phyloP scores from a whole-genome alignment of 1,284 basidiomycete species.

The Erythrobasidium hasegawianum region DNA sequence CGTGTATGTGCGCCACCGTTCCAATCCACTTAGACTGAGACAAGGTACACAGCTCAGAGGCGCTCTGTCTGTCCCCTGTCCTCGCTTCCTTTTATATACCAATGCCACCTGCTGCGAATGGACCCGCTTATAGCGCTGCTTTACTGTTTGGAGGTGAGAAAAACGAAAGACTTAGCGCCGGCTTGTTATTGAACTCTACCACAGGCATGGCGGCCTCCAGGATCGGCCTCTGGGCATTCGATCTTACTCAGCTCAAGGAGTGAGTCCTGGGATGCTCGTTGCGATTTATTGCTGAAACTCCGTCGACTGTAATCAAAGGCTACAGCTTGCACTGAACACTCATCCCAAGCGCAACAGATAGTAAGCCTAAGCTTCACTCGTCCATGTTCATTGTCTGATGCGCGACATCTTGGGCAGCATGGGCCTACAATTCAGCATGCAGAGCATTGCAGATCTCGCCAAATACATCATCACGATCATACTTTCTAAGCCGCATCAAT shows the following conservation, averaged over 20 bases:
- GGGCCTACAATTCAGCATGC: constrained; percentile 49
- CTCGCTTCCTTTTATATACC: constrained; percentile 25
- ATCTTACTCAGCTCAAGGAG: constrained; percentile 51
- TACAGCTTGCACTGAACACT: constrained; percentile 49
- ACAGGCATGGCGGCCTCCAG: constrained; percentile 46
- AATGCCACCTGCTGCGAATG: constrained; percentile 15
- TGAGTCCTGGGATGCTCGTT: no score
- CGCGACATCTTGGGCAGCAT: neutral
- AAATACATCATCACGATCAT: constrained; percentile 45
- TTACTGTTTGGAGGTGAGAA: constrained; percentile 40
- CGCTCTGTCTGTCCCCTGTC: constrained; percentile 15
- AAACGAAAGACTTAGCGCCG: neutral
- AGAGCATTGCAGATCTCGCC: constrained; percentile 50
- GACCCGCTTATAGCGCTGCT: constrained; percentile 26
- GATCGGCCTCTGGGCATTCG: constrained; percentile 54
- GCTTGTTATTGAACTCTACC: constrained; percentile 8
- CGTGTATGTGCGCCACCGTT: constrained; percentile 46
- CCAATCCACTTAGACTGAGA: neutral
- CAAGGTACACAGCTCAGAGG: constrained; percentile 15
- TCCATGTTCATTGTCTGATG: neutral
- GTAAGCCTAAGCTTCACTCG: constrained; percentile 7
- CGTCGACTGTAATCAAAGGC: no score
- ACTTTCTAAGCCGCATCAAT: constrained; percentile 40
- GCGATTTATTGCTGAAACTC: no score
- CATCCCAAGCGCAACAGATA: constrained; percentile 51